These are phyloP conservation scores for Xerocomellus dryophilus DNA, from an alignment of 768 basidiomycete genomes.

Conservation along the genomic window DNA sequence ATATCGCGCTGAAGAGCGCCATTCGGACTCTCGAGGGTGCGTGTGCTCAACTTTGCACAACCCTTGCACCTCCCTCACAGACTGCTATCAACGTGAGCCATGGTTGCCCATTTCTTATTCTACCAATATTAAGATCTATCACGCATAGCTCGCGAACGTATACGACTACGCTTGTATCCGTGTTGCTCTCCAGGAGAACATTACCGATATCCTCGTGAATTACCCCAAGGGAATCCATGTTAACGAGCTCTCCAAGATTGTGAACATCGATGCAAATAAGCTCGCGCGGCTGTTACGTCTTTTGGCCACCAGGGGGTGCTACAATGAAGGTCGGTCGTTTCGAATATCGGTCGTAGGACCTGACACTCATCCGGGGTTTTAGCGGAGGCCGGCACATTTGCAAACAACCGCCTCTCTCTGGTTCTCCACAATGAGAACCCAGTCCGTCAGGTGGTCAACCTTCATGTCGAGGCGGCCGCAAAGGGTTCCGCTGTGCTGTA, in stretches of 20 bases:
- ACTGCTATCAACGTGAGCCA: conserved; percentile 31
- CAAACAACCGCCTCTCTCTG: conserved; percentile 36
- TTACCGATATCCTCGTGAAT: conserved; percentile 27
- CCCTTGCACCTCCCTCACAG: conserved; percentile 36
- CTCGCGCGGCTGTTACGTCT: conserved; percentile 31
- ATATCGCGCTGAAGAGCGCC: conserved; percentile 21
- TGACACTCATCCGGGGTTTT: neutral
- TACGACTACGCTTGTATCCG: conserved; percentile 31
- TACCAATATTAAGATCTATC: neutral
- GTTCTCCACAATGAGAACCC: conserved; percentile 25
- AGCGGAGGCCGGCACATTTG: conserved; percentile 33
- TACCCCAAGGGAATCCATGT: conserved; percentile 34
- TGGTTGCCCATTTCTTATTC: neutral
- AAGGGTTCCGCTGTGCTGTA: conserved; percentile 23
- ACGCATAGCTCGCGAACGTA: conserved; percentile 23
- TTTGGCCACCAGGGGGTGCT: conserved; percentile 30
- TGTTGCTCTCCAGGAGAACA: conserved; percentile 27
- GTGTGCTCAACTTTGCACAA: conserved; percentile 35
- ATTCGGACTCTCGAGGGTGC: conserved; percentile 36
- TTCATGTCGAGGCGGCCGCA: conserved; percentile 18
- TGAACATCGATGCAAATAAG: conserved; percentile 25
- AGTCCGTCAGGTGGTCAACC: conserved; percentile 18
- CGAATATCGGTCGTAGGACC: neutral
- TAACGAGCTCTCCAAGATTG: conserved; percentile 23
- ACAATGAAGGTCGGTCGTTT: conserved; percentile 29